phyloP scores from a whole-genome alignment of 1,284 basidiomycete species.

The Fomitopsis betulina region DNA sequence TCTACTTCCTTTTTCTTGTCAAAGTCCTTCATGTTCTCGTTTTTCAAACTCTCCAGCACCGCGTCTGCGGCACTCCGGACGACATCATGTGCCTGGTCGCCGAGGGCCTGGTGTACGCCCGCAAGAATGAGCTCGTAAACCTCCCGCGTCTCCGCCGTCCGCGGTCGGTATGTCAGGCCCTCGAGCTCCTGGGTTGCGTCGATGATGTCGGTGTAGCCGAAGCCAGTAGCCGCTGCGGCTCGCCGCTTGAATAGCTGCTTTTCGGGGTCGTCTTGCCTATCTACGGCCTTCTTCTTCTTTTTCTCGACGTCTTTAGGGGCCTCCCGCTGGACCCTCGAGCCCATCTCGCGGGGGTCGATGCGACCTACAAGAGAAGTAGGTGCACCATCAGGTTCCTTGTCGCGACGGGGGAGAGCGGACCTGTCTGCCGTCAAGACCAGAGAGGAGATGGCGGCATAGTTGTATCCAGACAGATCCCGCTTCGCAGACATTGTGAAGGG shows the following conservation, averaged over 20 bases:
- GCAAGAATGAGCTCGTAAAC: constrained; percentile 93
- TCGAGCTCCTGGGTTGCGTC: constrained; percentile 93
- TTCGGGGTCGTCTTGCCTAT: constrained; percentile 52
- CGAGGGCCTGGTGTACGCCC: constrained; percentile 77
- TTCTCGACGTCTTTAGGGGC: constrained; percentile 92
- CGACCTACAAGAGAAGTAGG: constrained; percentile 90
- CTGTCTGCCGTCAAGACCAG: constrained; percentile 82
- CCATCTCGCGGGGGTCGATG: constrained; percentile 92
- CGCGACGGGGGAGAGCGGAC: constrained; percentile 70
- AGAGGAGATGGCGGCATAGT: constrained; percentile 87
- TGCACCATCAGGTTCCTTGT: constrained; percentile 95
- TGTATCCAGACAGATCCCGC: constrained; percentile 82
- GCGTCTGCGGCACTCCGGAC: constrained; percentile 93
- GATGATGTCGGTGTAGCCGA: constrained; percentile 84
- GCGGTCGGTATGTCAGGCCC: constrained; percentile 88
- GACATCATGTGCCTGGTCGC: constrained; percentile 95
- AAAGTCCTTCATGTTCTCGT: constrained; percentile 89
- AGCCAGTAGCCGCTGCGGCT: constrained; percentile 49
- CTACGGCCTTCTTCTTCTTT: constrained; percentile 83
- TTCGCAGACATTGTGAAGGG: constrained; percentile 38
- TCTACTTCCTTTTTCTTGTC: constrained; percentile 98
- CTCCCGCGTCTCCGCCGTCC: constrained; percentile 91
- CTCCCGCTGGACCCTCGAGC: constrained; percentile 81
- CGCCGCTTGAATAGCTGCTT: constrained; percentile 51
- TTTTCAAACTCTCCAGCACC: constrained; percentile 88